Evolutionary conservation across 2,329 filamentous ascomycete species (phyloP), one percentile per base, ranked within the genome.

Genomic region (Chaetomiaceae sp.): DNA sequence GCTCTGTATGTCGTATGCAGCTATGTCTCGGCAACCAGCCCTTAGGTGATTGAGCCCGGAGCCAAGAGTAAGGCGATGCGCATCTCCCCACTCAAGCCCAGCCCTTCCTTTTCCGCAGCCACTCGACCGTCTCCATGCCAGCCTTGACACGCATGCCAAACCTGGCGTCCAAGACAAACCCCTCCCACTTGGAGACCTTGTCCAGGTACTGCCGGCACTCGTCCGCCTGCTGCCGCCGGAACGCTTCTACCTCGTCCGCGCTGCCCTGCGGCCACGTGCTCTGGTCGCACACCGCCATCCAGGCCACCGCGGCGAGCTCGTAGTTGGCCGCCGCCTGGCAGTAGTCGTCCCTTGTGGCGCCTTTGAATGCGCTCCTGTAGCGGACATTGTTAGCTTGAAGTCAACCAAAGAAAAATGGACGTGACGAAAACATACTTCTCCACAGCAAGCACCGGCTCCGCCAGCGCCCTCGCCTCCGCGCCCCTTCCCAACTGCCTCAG

Each of bases 281-380:
- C 1, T 69, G 64, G 24, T 66, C 61, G 55, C 69, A 74, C 42
- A 71, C 74, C 58, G 91, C 84, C 47, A 77, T 74, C 90, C 91
- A 98, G 1, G 83, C 70, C 45, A 87, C 79, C 7, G 86, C 88
- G 0, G 82, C 89, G 70, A 93, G 79, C 66, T 98, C 93, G 65
- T 96, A 96, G 55, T 88, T 75, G 1, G 86, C 88, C 1, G 83
- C 79, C 0, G 91, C 87, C 6, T 77, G 70, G 9, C 80, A 72
- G 70, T 86, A 90, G 57, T 85, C 82, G 48, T 90, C 85, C 47
- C 74, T 80, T 2, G 76, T 71, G 0, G 69, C 58, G 2, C 82
- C 83, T 52, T 77, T 82, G 62, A 82, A 81, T 11, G 65, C 58
- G 1, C 64, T 54, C 38, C 78, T 81, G 40, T 19, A 34, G 6